Evolutionary conservation across 768 basidiomycete genomes (phyloP).

Genomic region (Suillus luteus): DNA sequence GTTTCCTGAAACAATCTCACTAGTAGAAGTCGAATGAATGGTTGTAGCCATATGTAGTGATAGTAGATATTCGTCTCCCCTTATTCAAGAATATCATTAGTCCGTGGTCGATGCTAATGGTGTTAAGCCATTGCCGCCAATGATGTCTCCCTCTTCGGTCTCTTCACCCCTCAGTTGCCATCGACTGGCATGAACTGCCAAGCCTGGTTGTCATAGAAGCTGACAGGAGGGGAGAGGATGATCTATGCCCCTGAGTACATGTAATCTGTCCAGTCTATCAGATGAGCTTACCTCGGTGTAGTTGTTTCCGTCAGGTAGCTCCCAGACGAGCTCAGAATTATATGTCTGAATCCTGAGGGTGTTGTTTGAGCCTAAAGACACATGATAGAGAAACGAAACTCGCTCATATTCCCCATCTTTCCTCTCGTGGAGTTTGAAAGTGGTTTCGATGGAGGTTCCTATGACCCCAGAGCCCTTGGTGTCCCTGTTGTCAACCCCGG

Average conservation of each 20-base stretch:
- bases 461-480: not conserved
- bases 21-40: not conserved
- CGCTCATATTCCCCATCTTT: not conserved
- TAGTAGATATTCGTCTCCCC: not conserved
- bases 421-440: conserved; percentile 3
- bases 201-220: conserved; percentile 2
- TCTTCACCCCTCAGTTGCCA: not conserved
- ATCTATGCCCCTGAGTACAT: not conserved
- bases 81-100: not conserved
- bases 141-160: not conserved
- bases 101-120: not conserved
- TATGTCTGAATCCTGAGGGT: not conserved
- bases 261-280: not conserved
- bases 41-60: not conserved
- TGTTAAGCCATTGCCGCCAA: not conserved
- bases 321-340: conserved; percentile 1
- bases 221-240: conserved; percentile 1
- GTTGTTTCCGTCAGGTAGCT: not conserved
- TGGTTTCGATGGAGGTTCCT: not conserved
- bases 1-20: not conserved
- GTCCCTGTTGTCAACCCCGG: not conserved
- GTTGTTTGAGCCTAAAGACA: not conserved
- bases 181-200: conserved; percentile 3
- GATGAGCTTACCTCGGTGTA: not conserved
- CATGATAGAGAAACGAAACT: not conserved